phyloP scores from a whole-genome alignment of 805 yeast genomes.

The Cyberlindnera subsufficiens region DNA sequence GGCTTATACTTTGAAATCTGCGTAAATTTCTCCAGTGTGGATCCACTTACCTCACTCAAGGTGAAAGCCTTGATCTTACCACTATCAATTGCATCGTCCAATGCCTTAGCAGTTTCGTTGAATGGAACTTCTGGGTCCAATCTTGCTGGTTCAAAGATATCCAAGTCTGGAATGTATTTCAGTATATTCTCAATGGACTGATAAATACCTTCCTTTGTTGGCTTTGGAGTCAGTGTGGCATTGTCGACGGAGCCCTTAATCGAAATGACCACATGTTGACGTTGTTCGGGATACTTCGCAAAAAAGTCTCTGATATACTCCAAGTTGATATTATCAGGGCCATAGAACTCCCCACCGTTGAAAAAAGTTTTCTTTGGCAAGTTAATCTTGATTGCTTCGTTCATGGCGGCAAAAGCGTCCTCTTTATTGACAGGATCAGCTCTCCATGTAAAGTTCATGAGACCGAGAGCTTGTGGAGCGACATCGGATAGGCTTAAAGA shows the following conservation, averaged over 20 bases:
- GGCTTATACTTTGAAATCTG: constrained; percentile 45
- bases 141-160: constrained; percentile 70
- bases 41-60: constrained; percentile 64
- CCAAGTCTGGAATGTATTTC: constrained; percentile 39
- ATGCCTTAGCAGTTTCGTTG: constrained; percentile 50
- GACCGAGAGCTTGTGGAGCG: constrained; percentile 53
- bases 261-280: constrained; percentile 50
- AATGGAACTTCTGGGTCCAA: constrained; percentile 51
- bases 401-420: constrained; percentile 47
- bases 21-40: constrained; percentile 54
- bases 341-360: constrained; percentile 80
- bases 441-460: constrained; percentile 78
- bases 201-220: constrained; percentile 40
- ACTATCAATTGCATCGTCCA: constrained; percentile 52
- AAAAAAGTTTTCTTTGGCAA: constrained; percentile 43
- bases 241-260: constrained; percentile 61
- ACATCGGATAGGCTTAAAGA: constrained; percentile 6
- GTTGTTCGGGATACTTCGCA: constrained; percentile 46
- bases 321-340: constrained; percentile 48
- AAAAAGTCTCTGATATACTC: constrained; percentile 53
- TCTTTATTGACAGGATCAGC: constrained; percentile 49
- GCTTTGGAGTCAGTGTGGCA: constrained; percentile 38
- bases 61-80: constrained; percentile 71
- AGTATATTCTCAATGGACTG: constrained; percentile 41
- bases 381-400: constrained; percentile 39